Base-by-base conservation (phyloP, 2,329 filamentous ascomycete genomes). In the Claviceps sp. region DNA sequence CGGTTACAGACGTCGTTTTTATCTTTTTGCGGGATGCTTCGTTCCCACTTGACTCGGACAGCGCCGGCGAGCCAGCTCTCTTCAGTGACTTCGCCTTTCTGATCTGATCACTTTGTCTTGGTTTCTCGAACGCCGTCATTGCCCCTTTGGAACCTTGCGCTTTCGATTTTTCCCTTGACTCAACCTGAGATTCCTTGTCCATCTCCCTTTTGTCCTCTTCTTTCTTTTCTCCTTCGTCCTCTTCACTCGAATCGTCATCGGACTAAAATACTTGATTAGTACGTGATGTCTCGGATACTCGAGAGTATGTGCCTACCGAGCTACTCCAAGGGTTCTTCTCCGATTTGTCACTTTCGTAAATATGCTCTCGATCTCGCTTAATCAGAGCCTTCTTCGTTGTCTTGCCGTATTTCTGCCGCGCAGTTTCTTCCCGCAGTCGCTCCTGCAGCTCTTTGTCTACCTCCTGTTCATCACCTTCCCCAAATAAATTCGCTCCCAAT, bases 21-120 rank as follows among this genome's bases (percentile, higher is more conserved):
- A 85, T 80, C 64, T 78, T 79, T 71, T 87, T 88, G 69, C 93
- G 84, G 23, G 83, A 80, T 0, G 87, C 91, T 65, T 97, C 91
- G 59, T 90, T 94, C 50, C 88, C 91, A 64, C 88, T 95, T 9
- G 88, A 88, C 64, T 97, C 91, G 2, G 89, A 96, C 36, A 86
- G 76, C 57, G 90, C 85, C 3, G 90, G 88, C 16, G 89, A 95
- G 17, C 89, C 88, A 36, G 87, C 78, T 34, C 91, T 83, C 71
- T 96, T 96, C 50, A 91, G 77, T 36, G 74, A 76, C 61, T 80
- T 82, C 59, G 68, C 66, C 63, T 79, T 80, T 65, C 78, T 80
- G 0, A 53, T 49, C 6, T 50, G 23, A 14, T 64, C 58, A 23
- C 66, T 64, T 11, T 66, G 60, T 51, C 70, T 70, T 50, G 69